Evolutionary conservation across 2,329 filamentous ascomycete species (phyloP), one percentile per base, ranked within the genome.

Genomic region (Xylariaceae sp.): DNA sequence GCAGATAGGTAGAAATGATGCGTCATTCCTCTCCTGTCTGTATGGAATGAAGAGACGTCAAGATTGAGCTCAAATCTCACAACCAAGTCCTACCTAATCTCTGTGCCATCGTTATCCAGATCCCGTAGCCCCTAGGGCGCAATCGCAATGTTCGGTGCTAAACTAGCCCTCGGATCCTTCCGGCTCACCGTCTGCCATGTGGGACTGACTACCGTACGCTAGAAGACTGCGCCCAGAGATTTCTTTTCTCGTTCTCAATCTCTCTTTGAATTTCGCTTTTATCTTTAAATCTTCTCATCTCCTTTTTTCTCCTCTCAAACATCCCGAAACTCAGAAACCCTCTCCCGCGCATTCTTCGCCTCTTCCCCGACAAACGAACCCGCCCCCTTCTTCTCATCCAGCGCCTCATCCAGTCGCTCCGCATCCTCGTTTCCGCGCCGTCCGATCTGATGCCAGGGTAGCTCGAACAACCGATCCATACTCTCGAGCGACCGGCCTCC

Each of bases 371-470:
- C 72, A 0, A 71, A 73, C 11, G 69, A 55, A 4, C 54, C 66
- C 17, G 71, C 70, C 64, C 42, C 10, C 10, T 77, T 69, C 74
- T 82, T 81, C 70, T 81, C 78, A 57, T 75, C 68, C 37, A 74
- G 67, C 1, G 70, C 76, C 49, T 70, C 65, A 44, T 82, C 80
- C 65, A 75, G 73, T 53, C 71, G 67, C 4, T 81, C 79, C 6
- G 81, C 82, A 66, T 83, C 79, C 62, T 69, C 69, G 68, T 83
- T 82, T 0, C 82, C 82, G 65, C 78, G 69, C 0, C 77, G 74
- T 37, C 89, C 89, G 64, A 93, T 90, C 72, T 82, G 81, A 72
- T 88, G 85, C 89, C 89, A 92, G 0, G 86, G 86, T 53, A 91
- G 76, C 54, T 81, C 82, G 69, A 92, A 92, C 63, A 92, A 77